Evolutionary conservation across 176 grass and related monocot species (phyloP).

Genomic region (Oryza punctata): DNA sequence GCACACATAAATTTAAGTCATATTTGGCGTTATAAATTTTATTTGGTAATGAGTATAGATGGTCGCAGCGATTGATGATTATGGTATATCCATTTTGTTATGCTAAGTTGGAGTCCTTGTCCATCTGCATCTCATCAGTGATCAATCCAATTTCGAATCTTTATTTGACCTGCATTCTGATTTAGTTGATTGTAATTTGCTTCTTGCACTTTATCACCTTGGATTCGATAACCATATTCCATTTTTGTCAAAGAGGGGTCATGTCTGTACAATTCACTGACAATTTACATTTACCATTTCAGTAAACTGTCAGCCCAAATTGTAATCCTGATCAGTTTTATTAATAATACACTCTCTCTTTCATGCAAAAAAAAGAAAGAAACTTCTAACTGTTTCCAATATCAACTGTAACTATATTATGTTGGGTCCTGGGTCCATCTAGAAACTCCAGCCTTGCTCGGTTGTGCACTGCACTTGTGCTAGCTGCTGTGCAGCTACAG

Average conservation of each 20-base stretch:
- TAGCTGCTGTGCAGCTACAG: no score
- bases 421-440: not conserved
- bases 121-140: not conserved
- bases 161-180: not conserved
- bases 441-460: not conserved
- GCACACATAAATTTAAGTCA: not conserved
- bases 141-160: not conserved
- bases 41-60: not conserved
- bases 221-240: not conserved
- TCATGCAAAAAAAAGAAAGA: no score
- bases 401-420: not conserved
- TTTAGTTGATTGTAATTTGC: not conserved
- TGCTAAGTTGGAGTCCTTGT: not conserved
- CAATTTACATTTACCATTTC: not conserved
- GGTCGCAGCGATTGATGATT: not conserved
- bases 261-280: slow-evolving; percentile 6
- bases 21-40: not conserved
- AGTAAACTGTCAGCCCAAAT: not conserved
- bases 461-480: no score
- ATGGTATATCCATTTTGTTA: not conserved
- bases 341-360: no score
- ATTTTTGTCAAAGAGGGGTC: not conserved
- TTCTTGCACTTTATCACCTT: not conserved
- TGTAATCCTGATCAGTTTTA: no score
- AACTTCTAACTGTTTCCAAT: not conserved